A percentile compares a stretch with the other conserved stretches of the same genome.
Conservation (phyloP, 306 rosid species). For the Begonia peltatifolia region DNA sequence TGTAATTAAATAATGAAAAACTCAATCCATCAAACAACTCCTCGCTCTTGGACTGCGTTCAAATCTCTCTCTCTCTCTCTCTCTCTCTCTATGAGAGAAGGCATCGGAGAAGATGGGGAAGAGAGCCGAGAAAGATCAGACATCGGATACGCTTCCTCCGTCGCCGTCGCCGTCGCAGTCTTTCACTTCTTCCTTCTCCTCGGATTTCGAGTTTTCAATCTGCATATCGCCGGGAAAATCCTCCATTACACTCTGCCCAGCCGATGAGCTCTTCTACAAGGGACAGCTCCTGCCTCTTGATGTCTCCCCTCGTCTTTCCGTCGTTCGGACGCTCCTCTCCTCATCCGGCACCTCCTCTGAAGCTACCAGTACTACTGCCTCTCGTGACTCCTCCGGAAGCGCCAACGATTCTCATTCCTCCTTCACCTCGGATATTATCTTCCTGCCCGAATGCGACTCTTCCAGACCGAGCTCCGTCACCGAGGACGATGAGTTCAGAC, state of each 20-base stretch:
- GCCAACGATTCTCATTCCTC: slow-evolving; percentile 61
- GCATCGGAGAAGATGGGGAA: slow-evolving; percentile 33
- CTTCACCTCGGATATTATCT: slow-evolving; percentile 35
- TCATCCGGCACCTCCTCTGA: slow-evolving; percentile 24
- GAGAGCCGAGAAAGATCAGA: slow-evolving; percentile 10
- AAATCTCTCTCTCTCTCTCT: slow-evolving; percentile 2
- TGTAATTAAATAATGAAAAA: too few relatives aligned
- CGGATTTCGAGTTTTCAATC: slow-evolving; percentile 80
- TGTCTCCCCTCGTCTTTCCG: slow-evolving; percentile 63
- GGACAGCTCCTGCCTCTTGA: slow-evolving; percentile 85
- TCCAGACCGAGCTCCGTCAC: slow-evolving; percentile 66
- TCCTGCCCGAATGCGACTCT: slow-evolving; percentile 49
- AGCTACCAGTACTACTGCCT: slow-evolving; percentile 29
- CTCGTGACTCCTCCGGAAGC: slow-evolving; percentile 81
- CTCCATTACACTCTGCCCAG: slow-evolving; percentile 52
- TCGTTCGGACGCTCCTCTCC: slow-evolving; percentile 69
- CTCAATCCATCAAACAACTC: too few relatives aligned
- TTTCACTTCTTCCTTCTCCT: slow-evolving; percentile 65
- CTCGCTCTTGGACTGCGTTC: too few relatives aligned
- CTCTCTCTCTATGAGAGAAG: not conserved
- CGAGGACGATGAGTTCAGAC: slow-evolving; percentile 42
- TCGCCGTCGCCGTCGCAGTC: slow-evolving; percentile 71
- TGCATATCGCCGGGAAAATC: slow-evolving; percentile 68
- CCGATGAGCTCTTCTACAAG: slow-evolving; percentile 96
- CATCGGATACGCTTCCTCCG: slow-evolving; percentile 56